A percentile compares a stretch with the other conserved stretches of the same genome.
Evolutionary conservation across 768 basidiomycete species (phyloP).

Genomic region (Kwoniella bestiolae): DNA sequence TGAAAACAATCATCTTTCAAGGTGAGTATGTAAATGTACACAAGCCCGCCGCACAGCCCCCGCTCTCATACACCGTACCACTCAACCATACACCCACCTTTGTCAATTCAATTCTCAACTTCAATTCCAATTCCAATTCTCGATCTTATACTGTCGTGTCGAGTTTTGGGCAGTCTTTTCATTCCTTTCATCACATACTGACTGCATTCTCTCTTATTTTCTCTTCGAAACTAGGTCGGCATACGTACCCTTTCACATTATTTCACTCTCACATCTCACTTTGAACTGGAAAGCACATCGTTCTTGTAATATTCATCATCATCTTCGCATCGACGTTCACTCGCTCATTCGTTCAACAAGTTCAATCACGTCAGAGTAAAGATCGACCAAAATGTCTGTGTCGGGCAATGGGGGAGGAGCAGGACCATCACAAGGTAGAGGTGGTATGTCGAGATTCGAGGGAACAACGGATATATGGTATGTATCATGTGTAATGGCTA

Average conservation of each 20-base stretch:
- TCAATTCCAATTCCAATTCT: background rate
- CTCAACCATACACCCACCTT: background rate
- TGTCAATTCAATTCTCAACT: slow-evolving; percentile 1
- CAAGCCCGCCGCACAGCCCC: slow-evolving; percentile 19
- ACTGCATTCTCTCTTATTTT: background rate
- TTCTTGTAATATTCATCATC: background rate
- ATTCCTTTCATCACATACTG: background rate
- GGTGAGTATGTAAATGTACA: background rate
- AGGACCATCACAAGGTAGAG: slow-evolving; percentile 19
- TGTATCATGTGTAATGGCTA: slow-evolving; percentile 8
- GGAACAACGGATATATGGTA: slow-evolving; percentile 43
- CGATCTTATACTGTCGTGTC: background rate
- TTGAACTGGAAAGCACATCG: background rate
- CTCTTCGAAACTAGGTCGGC: background rate
- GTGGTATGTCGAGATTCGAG: slow-evolving; percentile 37
- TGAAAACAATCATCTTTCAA: background rate
- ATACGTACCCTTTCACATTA: slow-evolving; percentile 1
- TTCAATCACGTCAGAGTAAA: background rate
- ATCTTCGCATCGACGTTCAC: background rate
- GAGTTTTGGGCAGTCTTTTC: background rate
- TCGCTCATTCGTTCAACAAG: background rate
- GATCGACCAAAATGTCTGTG: background rate
- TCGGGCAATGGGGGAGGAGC: background rate
- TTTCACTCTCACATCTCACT: background rate
- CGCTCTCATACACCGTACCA: background rate